Evolutionary conservation across 179 eudicot genomes (phyloP).

Genomic region (Actinidia polygama): DNA sequence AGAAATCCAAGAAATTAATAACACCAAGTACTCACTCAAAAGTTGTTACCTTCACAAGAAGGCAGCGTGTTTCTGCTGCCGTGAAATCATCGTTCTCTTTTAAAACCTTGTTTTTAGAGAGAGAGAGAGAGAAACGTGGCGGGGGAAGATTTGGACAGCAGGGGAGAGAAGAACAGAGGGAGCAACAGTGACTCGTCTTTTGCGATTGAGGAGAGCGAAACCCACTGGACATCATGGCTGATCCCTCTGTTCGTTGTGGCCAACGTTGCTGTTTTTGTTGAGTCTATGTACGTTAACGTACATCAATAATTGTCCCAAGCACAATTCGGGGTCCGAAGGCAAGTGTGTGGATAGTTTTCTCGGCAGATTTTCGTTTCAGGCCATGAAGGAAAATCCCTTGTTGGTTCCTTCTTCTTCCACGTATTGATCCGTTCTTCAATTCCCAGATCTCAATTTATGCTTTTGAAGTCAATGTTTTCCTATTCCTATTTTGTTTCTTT

Average conservation of each 20-base stretch:
- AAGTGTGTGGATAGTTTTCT: constrained; percentile 55
- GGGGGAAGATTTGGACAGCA: constrained; percentile 35
- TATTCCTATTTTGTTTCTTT: too few relatives aligned
- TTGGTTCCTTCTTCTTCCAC: constrained; percentile 67
- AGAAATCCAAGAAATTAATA: too few relatives aligned
- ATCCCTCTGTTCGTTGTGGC: constrained; percentile 55
- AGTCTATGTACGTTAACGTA: constrained; percentile 49
- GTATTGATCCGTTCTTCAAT: constrained; percentile 28
- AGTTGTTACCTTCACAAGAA: too few relatives aligned
- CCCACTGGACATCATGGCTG: constrained; percentile 63
- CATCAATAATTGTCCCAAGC: constrained; percentile 62
- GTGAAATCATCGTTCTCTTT: too few relatives aligned
- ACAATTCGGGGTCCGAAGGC: not conserved
- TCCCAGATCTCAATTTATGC: not conserved
- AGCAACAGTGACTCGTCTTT: constrained; percentile 7
- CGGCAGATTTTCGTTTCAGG: constrained; percentile 65
- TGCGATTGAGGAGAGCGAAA: constrained; percentile 30
- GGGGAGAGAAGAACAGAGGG: constrained; percentile 35
- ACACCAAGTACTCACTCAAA: too few relatives aligned
- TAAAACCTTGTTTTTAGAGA: not conserved
- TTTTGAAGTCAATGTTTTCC: too few relatives aligned
- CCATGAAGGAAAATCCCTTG: constrained; percentile 57
- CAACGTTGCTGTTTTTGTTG: constrained; percentile 52
- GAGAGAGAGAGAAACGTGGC: constrained; percentile 2
- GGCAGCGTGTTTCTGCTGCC: too few relatives aligned